Conservation (phyloP, 2,329 filamentous ascomycete genomes). For the Coniella vitis region DNA sequence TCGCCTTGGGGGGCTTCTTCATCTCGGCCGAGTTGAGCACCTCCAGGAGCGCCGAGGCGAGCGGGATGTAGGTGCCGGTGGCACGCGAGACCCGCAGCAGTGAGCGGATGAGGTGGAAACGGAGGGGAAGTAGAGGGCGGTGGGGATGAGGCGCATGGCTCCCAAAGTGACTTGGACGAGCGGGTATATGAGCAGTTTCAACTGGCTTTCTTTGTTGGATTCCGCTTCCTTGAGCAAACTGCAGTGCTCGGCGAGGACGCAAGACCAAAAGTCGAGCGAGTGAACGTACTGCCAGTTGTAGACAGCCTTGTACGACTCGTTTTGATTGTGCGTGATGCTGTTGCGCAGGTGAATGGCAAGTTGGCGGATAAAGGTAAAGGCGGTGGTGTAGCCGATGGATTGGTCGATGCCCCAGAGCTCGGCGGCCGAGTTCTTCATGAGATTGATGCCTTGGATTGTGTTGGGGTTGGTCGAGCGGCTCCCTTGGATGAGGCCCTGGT, state of each 20-base stretch:
- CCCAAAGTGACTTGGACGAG: conserved; percentile 94
- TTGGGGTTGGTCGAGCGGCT: conserved; percentile 84
- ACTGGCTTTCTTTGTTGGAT: conserved; percentile 70
- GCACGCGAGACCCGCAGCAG: conserved; percentile 81
- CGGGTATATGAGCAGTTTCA: conserved; percentile 90
- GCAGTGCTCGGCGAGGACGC: conserved; percentile 87
- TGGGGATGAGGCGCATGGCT: conserved; percentile 90
- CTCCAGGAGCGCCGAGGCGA: conserved; percentile 81
- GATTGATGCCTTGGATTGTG: conserved; percentile 85
- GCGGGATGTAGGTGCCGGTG: conserved; percentile 89
- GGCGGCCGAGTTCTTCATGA: conserved; percentile 99
- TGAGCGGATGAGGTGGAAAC: conserved; percentile 86
- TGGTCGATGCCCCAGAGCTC: conserved; percentile 94
- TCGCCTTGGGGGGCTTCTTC: conserved; percentile 81
- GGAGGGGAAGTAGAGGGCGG: conserved; percentile 92
- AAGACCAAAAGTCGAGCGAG: conserved; percentile 97
- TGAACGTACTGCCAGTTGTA: conserved; percentile 99
- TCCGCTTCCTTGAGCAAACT: conserved; percentile 75
- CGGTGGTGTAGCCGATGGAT: conserved; percentile 85
- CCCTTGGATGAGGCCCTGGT: conserved; percentile 88
- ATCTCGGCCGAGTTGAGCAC: conserved; percentile 89
- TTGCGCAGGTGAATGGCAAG: conserved; percentile 93
- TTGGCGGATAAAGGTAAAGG: conserved; percentile 92
- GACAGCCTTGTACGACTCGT: conserved; percentile 90
- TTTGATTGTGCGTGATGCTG: conserved; percentile 95